phyloP scores from a whole-genome alignment of 1,284 basidiomycete genomes.

The Ceratobasidium sp. region DNA sequence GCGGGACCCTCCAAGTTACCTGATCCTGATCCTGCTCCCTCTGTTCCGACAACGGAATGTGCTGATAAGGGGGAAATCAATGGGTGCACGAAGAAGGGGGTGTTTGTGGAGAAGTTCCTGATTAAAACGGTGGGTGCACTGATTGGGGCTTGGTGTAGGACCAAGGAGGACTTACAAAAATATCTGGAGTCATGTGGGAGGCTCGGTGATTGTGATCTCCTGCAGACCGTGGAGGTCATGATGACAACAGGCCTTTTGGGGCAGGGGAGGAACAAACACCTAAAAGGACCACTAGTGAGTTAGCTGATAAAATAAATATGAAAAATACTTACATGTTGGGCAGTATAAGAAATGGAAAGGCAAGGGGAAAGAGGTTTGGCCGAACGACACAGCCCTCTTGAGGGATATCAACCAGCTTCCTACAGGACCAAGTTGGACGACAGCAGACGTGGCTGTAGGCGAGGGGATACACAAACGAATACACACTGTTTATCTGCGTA shows the following conservation, averaged over 20 bases:
- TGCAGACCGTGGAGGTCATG: constrained; percentile 10
- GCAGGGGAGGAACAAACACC: not conserved
- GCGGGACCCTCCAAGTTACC: not conserved
- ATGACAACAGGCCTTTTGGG: constrained; percentile 29
- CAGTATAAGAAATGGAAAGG: constrained; percentile 11
- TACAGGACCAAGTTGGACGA: constrained; percentile 18
- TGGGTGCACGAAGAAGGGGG: not conserved
- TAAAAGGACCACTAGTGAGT: not conserved
- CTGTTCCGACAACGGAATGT: not conserved
- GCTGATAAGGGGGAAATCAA: not conserved
- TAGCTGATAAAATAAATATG: not conserved
- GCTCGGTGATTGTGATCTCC: constrained; percentile 9
- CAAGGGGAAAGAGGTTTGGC: constrained; percentile 19
- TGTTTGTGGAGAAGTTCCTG: constrained; percentile 18
- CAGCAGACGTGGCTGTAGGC: not conserved
- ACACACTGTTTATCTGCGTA: not conserved
- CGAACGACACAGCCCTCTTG: constrained; percentile 6
- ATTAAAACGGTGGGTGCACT: constrained; percentile 1
- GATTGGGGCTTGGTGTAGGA: not conserved
- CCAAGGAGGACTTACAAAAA: not conserved
- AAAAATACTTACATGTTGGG: not conserved
- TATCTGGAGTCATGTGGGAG: not conserved
- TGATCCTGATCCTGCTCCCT: not conserved
- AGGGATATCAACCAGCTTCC: not conserved
- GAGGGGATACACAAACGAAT: not conserved